Evolutionary conservation across 345 rosid genomes (phyloP).

Genomic region (Garcia nutans): DNA sequence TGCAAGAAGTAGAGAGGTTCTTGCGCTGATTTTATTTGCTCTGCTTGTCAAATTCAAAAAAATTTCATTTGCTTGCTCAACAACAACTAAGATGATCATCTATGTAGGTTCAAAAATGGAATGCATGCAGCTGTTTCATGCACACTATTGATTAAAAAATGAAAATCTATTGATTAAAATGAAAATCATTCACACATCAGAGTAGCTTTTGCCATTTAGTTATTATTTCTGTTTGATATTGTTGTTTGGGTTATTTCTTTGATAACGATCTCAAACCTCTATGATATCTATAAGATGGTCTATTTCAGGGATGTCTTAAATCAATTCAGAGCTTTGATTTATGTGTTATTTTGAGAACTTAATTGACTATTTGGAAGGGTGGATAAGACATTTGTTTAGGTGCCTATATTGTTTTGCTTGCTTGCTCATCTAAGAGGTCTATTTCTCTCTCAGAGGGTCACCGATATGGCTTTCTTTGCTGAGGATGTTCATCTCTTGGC

Average conservation of each 20-base stretch:
- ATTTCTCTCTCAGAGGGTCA: conserved; percentile 55
- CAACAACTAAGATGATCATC: neutral
- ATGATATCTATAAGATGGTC: neutral
- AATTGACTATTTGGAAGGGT: neutral
- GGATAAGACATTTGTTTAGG: neutral
- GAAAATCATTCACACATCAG: neutral
- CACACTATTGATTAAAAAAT: no score
- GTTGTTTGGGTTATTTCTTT: neutral
- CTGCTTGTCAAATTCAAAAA: neutral
- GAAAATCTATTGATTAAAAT: no score
- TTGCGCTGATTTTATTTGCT: neutral
- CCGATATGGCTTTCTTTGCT: conserved; percentile 89
- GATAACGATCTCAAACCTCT: neutral
- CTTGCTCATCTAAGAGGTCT: neutral
- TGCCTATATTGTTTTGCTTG: neutral
- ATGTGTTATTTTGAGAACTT: neutral
- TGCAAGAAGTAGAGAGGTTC: neutral
- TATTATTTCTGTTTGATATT: neutral
- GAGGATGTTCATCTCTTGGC: conserved; percentile 91
- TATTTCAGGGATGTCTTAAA: neutral
- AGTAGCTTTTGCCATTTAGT: neutral
- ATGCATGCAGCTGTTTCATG: neutral
- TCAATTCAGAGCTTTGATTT: neutral
- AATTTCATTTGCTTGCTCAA: neutral
- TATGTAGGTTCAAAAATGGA: neutral